Conservation (phyloP, 257 asterid species). For the Coffea canephora region DNA sequence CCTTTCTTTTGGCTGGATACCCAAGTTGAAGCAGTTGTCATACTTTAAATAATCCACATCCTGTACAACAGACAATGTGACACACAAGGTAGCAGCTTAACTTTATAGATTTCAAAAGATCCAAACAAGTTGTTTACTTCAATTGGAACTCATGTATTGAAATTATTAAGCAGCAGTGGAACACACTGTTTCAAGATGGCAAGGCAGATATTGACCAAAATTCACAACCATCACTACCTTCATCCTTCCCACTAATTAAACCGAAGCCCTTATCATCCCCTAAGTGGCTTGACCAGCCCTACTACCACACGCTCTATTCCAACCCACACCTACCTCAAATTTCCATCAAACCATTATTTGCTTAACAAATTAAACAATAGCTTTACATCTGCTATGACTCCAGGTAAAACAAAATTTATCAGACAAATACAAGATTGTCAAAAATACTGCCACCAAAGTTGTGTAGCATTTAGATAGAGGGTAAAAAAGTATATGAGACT, state of each 20-base stretch:
- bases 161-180: not conserved
- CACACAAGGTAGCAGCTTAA: conserved; percentile 19
- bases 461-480: not conserved
- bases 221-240: not conserved
- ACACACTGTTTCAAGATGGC: not conserved
- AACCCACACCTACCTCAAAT: not conserved
- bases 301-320: not conserved
- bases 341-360: not conserved
- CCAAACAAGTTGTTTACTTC: not conserved
- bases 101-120: not conserved
- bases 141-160: not conserved
- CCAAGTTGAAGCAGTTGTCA: conserved; percentile 95
- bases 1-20: conserved; percentile 81
- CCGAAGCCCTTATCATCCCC: not conserved
- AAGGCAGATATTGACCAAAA: not conserved
- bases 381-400: not conserved
- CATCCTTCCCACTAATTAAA: not conserved
- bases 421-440: not conserved
- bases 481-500: not conserved
- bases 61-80: conserved; percentile 33
- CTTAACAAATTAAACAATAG: not conserved
- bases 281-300: not conserved
- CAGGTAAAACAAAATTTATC: not conserved
- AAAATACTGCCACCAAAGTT: not conserved
- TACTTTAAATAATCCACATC: conserved; percentile 94